phyloP scores from a whole-genome alignment of 176 grass and related monocot species.

The Musa schizocarpa region DNA sequence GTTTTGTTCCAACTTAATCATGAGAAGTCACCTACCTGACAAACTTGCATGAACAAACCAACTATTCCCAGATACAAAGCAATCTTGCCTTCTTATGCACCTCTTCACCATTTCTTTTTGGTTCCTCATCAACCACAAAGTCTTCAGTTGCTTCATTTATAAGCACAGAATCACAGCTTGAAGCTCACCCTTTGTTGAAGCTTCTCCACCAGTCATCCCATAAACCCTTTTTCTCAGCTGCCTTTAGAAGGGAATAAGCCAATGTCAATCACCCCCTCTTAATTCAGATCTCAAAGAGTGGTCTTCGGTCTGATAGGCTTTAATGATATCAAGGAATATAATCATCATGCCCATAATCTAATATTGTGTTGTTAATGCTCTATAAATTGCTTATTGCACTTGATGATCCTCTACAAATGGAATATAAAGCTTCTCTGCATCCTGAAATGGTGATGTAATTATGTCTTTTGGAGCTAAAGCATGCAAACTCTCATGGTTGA shows the following conservation, averaged over 20 bases:
- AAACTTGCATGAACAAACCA: slow-evolving; percentile 6
- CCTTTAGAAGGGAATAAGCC: slow-evolving; percentile 51
- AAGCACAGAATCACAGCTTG: slow-evolving; percentile 54
- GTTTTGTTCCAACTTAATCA: not conserved
- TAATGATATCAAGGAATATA: slow-evolving; percentile 18
- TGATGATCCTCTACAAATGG: not conserved
- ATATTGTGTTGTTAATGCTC: not conserved
- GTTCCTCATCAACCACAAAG: slow-evolving; percentile 24
- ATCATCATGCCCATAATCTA: not conserved
- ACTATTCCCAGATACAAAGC: not conserved
- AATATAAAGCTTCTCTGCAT: too few relatives aligned
- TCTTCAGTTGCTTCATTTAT: slow-evolving; percentile 42
- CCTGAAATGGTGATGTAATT: too few relatives aligned
- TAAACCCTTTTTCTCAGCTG: slow-evolving; percentile 1
- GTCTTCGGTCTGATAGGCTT: not conserved
- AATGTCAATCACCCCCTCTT: slow-evolving; percentile 12
- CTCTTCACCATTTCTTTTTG: slow-evolving; percentile 9
- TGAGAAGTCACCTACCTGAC: not conserved
- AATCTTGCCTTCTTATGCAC: not conserved
- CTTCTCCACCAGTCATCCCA: slow-evolving; percentile 7
- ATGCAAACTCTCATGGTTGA: not conserved
- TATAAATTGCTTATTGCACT: not conserved
- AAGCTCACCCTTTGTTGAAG: slow-evolving; percentile 22
- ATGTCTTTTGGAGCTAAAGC: too few relatives aligned
- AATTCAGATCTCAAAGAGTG: slow-evolving; percentile 4